Evolutionary conservation across 2,329 filamentous ascomycete species (phyloP).

Genomic region (Exophiala alcalophila): DNA sequence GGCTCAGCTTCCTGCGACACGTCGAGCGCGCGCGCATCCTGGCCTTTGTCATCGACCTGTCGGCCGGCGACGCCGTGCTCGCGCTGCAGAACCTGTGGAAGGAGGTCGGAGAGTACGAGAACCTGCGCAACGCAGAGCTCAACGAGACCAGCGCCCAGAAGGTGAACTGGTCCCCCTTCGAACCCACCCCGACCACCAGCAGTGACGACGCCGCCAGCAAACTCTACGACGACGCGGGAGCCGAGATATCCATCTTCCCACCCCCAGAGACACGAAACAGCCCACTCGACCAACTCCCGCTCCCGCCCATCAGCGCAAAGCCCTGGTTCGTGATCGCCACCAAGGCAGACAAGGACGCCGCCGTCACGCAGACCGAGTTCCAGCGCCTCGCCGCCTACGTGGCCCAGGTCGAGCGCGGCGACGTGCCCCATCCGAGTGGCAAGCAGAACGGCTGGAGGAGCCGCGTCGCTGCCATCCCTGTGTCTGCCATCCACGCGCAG

Average conservation of each 20-base stretch:
- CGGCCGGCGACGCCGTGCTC: constrained; percentile 71
- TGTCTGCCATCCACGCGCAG: constrained; percentile 85
- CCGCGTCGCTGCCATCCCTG: constrained; percentile 66
- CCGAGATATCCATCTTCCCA: constrained; percentile 26
- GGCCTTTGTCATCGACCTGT: constrained; percentile 88
- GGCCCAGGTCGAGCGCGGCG: constrained; percentile 59
- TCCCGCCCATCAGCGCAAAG: constrained; percentile 81
- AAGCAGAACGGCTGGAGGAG: constrained; percentile 60
- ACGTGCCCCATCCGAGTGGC: constrained; percentile 72
- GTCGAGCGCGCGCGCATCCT: constrained; percentile 91
- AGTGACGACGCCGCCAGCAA: no score
- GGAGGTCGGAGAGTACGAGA: constrained; percentile 86
- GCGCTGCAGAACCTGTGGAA: constrained; percentile 82
- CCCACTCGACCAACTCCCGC: constrained; percentile 46
- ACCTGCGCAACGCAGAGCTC: constrained; percentile 69
- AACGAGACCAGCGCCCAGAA: constrained; percentile 43
- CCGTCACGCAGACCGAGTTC: constrained; percentile 73
- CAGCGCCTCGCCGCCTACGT: constrained; percentile 67
- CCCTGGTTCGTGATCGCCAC: constrained; percentile 95
- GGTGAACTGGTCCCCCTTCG: constrained; percentile 50
- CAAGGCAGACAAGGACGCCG: constrained; percentile 74
- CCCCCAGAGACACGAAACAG: constrained; percentile 18
- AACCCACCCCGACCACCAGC: background rate
- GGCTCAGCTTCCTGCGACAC: constrained; percentile 87
- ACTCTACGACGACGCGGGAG: constrained; percentile 20